phyloP scores from a whole-genome alignment of 1,284 basidiomycete species.

The Dichomitus squalens region DNA sequence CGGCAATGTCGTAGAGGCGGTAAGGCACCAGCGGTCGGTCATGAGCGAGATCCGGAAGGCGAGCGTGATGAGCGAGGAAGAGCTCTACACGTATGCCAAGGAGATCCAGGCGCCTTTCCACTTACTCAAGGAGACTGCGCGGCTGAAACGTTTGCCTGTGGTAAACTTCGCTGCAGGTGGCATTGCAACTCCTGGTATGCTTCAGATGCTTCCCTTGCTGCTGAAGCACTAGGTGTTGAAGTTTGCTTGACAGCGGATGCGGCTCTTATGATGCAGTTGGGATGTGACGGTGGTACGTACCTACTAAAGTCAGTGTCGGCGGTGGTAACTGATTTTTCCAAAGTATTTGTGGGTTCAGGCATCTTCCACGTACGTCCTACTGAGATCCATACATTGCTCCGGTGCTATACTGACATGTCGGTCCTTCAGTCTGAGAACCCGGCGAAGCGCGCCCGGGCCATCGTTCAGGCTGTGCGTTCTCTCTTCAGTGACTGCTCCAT shows the following conservation, averaged over 20 bases:
- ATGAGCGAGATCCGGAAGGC: conserved; percentile 86
- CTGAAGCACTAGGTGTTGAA: conserved; percentile 8
- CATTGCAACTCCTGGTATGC: conserved; percentile 89
- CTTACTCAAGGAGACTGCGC: conserved; percentile 94
- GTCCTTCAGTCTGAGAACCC: conserved; percentile 83
- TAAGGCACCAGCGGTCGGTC: conserved; percentile 88
- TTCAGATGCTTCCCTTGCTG: background rate
- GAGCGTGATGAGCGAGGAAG: conserved; percentile 90
- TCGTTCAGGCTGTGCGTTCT: conserved; percentile 85
- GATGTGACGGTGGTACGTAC: conserved; percentile 91
- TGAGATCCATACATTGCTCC: background rate
- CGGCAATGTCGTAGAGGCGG: conserved; percentile 97
- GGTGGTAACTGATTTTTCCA: conserved; percentile 11
- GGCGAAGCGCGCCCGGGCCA: conserved; percentile 92
- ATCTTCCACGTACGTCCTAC: conserved; percentile 80
- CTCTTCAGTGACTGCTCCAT: background rate
- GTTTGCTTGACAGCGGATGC: conserved; percentile 72
- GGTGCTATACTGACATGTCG: conserved; percentile 9
- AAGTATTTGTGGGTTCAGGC: conserved; percentile 93
- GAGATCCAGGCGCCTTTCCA: conserved; percentile 97
- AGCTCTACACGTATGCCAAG: conserved; percentile 94
- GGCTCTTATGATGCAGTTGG: conserved; percentile 99
- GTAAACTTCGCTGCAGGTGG: conserved; percentile 97
- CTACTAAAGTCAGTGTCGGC: conserved; percentile 11
- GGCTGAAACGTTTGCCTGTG: conserved; percentile 92